Evolutionary conservation across 2,329 filamentous ascomycete species (phyloP).

Genomic region (Clonostachys sp.): DNA sequence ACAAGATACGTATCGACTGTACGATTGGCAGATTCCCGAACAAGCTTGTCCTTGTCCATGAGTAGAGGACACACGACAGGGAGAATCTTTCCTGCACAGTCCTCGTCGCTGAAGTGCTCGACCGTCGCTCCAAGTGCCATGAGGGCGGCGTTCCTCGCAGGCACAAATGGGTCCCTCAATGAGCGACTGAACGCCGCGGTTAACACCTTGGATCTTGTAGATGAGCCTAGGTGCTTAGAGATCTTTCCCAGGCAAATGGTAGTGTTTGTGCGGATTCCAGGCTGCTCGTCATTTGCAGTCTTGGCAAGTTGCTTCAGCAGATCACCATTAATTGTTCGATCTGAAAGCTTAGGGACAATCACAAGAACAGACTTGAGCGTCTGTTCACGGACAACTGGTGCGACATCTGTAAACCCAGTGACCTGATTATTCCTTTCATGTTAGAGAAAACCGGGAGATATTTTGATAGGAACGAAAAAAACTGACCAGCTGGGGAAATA

Average conservation of each 20-base stretch:
- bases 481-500: slow-evolving; percentile 85
- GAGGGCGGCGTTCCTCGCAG: slow-evolving; percentile 84
- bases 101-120: slow-evolving; percentile 85
- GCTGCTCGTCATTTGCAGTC: slow-evolving; percentile 95
- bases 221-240: slow-evolving; percentile 75
- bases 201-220: slow-evolving; percentile 83
- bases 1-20: slow-evolving; percentile 83
- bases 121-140: slow-evolving; percentile 80
- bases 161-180: slow-evolving; percentile 88
- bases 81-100: slow-evolving; percentile 78
- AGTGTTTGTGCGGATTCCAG: slow-evolving; percentile 94
- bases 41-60: slow-evolving; percentile 91
- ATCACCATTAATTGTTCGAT: slow-evolving; percentile 90
- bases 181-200: slow-evolving; percentile 89
- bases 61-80: slow-evolving; percentile 80
- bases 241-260: slow-evolving; percentile 98
- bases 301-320: slow-evolving; percentile 87
- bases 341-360: slow-evolving; percentile 83
- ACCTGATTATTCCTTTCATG: slow-evolving; percentile 45
- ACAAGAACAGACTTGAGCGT: slow-evolving; percentile 91
- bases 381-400: slow-evolving; percentile 89
- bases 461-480: not conserved
- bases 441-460: not conserved
- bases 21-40: slow-evolving; percentile 88
- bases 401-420: slow-evolving; percentile 90